A percentile compares a stretch with the other conserved stretches of the same genome.
These are phyloP conservation scores for Gymnopilus junonius DNA, from an alignment of 768 basidiomycete genomes.

Conservation along the genomic window DNA sequence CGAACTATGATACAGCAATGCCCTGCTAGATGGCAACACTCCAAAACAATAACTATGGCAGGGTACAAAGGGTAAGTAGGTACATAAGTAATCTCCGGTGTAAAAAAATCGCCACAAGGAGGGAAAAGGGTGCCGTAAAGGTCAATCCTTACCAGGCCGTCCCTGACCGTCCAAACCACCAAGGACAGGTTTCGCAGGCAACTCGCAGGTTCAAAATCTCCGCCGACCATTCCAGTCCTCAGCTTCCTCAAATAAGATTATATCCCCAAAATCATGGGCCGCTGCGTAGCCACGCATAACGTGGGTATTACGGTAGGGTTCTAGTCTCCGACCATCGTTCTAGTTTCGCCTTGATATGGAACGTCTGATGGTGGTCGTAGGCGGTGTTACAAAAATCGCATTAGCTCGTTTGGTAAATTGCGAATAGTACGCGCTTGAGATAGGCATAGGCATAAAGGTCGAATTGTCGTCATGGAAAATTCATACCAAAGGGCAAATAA, in stretches of 20 bases:
- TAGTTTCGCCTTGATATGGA: not conserved
- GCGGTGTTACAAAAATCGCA: not conserved
- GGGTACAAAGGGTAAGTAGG: not conserved
- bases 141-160: not conserved
- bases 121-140: not conserved
- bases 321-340: not conserved
- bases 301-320: not conserved
- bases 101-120: not conserved
- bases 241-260: not conserved
- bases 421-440: not conserved
- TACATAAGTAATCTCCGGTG: not conserved
- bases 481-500: not conserved
- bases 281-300: not conserved
- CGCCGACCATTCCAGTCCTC: not conserved
- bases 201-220: not conserved
- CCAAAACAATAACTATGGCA: not conserved
- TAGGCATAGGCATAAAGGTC: not conserved
- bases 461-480: constrained; percentile 2
- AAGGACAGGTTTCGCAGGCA: not conserved
- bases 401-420: not conserved
- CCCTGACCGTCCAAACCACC: not conserved
- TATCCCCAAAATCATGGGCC: not conserved
- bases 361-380: not conserved
- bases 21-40: not conserved
- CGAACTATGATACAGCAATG: not conserved